Conservation (phyloP, 805 yeast genomes). For the Ogataea paradorogensis region DNA sequence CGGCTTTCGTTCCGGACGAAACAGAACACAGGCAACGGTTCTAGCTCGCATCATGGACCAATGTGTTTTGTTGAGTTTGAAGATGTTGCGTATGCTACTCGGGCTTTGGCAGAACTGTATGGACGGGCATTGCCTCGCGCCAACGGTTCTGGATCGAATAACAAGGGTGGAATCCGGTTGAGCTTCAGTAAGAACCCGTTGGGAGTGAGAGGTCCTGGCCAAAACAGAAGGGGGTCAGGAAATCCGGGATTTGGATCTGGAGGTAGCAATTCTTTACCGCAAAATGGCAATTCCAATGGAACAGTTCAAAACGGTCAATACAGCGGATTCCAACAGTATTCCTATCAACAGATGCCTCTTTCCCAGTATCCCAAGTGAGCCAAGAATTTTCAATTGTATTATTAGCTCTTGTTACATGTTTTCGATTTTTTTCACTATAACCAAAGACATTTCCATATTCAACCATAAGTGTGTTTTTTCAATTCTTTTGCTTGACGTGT, state of each 20-base stretch:
- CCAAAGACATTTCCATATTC: slow-evolving; percentile 7
- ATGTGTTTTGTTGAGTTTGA: slow-evolving; percentile 99
- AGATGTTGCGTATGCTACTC: slow-evolving; percentile 88
- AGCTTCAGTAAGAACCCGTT: slow-evolving; percentile 95
- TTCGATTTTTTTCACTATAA: slow-evolving; percentile 1
- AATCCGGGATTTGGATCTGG: slow-evolving; percentile 17
- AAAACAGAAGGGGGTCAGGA: slow-evolving; percentile 28
- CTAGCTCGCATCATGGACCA: slow-evolving; percentile 74
- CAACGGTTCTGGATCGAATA: slow-evolving; percentile 39
- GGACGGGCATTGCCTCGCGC: slow-evolving; percentile 88
- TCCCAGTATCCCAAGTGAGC: slow-evolving; percentile 23
- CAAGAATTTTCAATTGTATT: slow-evolving; percentile 7
- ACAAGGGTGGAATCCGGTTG: slow-evolving; percentile 89
- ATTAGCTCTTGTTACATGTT: slow-evolving; percentile 11
- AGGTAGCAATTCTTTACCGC: slow-evolving; percentile 9
- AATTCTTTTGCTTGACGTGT: slow-evolving; percentile 13
- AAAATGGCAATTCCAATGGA: slow-evolving; percentile 10
- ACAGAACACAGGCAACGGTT: slow-evolving; percentile 28
- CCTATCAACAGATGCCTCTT: slow-evolving; percentile 24
- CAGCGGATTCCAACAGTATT: slow-evolving; percentile 19
- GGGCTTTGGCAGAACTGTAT: slow-evolving; percentile 89
- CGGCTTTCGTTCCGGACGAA: slow-evolving; percentile 89
- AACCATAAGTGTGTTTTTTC: slow-evolving; percentile 6
- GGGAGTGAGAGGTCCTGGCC: slow-evolving; percentile 78
- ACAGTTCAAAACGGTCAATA: slow-evolving; percentile 11